Evolutionary conservation across 2,329 filamentous ascomycete genomes (phyloP).

Genomic region (Fusarium dimerum): DNA sequence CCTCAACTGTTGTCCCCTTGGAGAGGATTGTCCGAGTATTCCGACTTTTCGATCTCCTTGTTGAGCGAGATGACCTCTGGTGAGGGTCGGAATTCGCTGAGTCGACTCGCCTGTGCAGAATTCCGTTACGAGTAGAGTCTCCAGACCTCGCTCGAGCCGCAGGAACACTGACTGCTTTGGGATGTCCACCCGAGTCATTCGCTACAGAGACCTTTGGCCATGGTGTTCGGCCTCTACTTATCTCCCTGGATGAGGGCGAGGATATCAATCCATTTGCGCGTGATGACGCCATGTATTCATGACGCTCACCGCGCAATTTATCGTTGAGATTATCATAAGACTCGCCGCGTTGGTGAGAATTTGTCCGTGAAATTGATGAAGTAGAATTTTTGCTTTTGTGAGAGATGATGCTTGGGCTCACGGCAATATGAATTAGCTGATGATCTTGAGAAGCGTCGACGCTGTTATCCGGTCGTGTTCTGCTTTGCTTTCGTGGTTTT

Average conservation of each 20-base stretch:
- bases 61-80: not conserved
- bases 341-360: conserved; percentile 13
- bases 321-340: conserved; percentile 2
- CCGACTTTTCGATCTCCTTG: not conserved
- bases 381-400: not conserved
- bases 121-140: conserved; percentile 16
- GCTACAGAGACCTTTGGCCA: conserved; percentile 1
- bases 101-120: conserved; percentile 7
- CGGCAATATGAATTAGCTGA: conserved; percentile 11
- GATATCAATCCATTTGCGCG: not conserved
- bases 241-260: conserved; percentile 3
- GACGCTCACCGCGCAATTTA: not conserved
- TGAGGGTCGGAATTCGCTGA: not conserved
- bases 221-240: conserved; percentile 15
- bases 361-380: not conserved
- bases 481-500: conserved; percentile 1
- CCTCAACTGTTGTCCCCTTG: not conserved
- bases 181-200: not conserved
- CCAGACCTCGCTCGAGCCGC: conserved; percentile 7
- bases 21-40: conserved; percentile 1
- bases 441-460: not conserved
- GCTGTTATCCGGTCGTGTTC: not conserved
- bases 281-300: not conserved
- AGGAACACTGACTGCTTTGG: not conserved
- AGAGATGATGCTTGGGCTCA: conserved; percentile 14